These are phyloP conservation scores for Scleroderma bovista DNA, from an alignment of 768 basidiomycete species.

Conservation along the genomic window DNA sequence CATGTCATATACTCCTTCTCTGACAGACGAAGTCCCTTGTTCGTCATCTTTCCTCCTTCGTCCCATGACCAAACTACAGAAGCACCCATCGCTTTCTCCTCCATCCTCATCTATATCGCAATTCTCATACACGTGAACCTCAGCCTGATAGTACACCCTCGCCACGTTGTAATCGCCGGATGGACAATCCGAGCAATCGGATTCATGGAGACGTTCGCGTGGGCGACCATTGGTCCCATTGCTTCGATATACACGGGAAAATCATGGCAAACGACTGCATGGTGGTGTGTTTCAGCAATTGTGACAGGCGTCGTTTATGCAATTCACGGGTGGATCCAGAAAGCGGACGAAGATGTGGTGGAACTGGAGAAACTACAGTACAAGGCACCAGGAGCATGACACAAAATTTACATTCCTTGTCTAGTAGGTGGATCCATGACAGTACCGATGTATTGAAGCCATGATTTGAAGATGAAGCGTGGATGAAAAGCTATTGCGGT, in stretches of 20 bases:
- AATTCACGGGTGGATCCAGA: conserved; percentile 39
- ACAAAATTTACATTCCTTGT: too few relatives aligned
- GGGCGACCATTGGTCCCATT: conserved; percentile 45
- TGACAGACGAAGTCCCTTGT: conserved; percentile 43
- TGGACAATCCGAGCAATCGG: conserved; percentile 27
- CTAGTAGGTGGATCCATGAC: too few relatives aligned
- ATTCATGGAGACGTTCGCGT: conserved; percentile 26
- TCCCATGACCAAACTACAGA: conserved; percentile 6
- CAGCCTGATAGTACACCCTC: conserved; percentile 36
- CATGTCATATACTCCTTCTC: conserved; percentile 44
- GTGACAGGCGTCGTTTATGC: conserved; percentile 43
- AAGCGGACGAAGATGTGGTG: conserved; percentile 42
- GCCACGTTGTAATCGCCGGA: conserved; percentile 22
- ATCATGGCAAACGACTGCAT: conserved; percentile 48
- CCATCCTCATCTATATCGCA: conserved; percentile 42
- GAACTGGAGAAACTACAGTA: conserved; percentile 53
- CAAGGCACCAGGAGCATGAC: conserved; percentile 47
- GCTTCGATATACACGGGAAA: conserved; percentile 43
- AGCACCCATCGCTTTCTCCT: conserved; percentile 39
- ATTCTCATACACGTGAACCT: conserved; percentile 49
- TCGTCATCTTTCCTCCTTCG: conserved; percentile 36
- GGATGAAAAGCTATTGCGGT: too few relatives aligned
- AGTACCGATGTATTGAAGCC: too few relatives aligned
- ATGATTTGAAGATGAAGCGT: too few relatives aligned
- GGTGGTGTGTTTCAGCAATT: conserved; percentile 45